A percentile compares a stretch with the other conserved stretches of the same genome.
phyloP scores from a whole-genome alignment of 805 yeast species.

The Wickerhamiella cacticola region DNA sequence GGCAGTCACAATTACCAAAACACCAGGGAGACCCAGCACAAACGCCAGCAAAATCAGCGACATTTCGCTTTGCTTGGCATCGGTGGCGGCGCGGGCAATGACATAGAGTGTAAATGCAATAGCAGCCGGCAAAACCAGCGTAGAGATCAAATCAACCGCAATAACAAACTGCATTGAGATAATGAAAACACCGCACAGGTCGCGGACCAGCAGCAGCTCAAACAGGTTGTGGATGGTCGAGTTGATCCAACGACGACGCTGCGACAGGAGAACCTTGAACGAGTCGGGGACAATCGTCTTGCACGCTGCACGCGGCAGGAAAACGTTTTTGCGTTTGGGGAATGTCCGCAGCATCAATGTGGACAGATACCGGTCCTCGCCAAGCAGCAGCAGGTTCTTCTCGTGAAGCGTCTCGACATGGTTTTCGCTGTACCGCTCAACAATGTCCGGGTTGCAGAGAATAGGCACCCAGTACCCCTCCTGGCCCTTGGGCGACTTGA shows the following conservation, averaged over 20 bases:
- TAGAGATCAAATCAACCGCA: constrained; percentile 71
- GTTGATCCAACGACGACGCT: constrained; percentile 94
- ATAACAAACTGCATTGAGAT: constrained; percentile 92
- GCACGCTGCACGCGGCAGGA: constrained; percentile 84
- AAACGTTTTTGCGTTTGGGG: constrained; percentile 78
- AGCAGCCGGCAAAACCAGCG: constrained; percentile 81
- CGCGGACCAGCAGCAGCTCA: constrained; percentile 74
- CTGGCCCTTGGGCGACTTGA: constrained; percentile 73
- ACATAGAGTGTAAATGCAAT: constrained; percentile 73
- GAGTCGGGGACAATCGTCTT: constrained; percentile 81
- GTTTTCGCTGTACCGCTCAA: constrained; percentile 80
- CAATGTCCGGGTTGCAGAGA: constrained; percentile 84
- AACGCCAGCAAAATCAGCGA: constrained; percentile 65
- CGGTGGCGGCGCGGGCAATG: constrained; percentile 53
- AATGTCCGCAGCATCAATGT: constrained; percentile 79
- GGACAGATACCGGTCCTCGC: constrained; percentile 80
- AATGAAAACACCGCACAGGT: constrained; percentile 87
- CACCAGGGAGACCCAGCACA: constrained; percentile 77
- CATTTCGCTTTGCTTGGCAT: constrained; percentile 63
- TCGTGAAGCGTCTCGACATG: constrained; percentile 72
- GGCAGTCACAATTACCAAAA: constrained; percentile 68
- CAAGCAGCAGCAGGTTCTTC: constrained; percentile 71
- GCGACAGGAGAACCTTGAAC: constrained; percentile 70
- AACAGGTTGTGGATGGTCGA: constrained; percentile 86
- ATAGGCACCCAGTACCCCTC: constrained; percentile 88